phyloP scores from a whole-genome alignment of 768 basidiomycete species.

The Ephemerocybe angulata region DNA sequence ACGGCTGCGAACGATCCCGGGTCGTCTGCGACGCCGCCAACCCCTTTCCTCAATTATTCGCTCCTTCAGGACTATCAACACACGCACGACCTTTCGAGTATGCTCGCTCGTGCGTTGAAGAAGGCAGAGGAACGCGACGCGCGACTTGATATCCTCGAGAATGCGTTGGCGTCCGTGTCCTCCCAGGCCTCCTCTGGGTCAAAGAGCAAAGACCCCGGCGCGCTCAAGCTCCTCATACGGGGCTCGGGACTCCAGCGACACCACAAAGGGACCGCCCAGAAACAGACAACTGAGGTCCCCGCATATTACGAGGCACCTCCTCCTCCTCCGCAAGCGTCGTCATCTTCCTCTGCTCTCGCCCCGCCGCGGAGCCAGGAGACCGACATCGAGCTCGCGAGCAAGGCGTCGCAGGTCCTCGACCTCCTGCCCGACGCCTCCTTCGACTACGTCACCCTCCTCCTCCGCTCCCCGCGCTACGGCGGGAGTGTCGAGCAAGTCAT shows the following conservation, averaged over 20 bases:
- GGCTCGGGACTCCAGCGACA: slow-evolving; percentile 43
- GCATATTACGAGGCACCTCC: neutral
- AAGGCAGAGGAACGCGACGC: slow-evolving; percentile 52
- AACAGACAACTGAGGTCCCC: too few relatives aligned
- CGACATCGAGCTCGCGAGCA: slow-evolving; percentile 48
- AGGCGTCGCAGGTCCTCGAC: slow-evolving; percentile 69
- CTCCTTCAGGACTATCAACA: slow-evolving; percentile 72
- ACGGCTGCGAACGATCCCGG: neutral
- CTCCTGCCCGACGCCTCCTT: slow-evolving; percentile 64
- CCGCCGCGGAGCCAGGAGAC: neutral
- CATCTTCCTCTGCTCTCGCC: neutral
- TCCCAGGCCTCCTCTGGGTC: slow-evolving; percentile 25
- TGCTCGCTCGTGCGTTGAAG: slow-evolving; percentile 43
- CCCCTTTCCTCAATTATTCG: slow-evolving; percentile 63
- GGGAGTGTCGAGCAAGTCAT: slow-evolving; percentile 61
- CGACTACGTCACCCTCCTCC: slow-evolving; percentile 55
- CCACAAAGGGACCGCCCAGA: too few relatives aligned
- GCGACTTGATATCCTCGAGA: slow-evolving; percentile 54
- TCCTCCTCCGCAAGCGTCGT: neutral
- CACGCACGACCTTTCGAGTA: slow-evolving; percentile 54
- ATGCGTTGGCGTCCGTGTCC: slow-evolving; percentile 39
- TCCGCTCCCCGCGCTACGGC: slow-evolving; percentile 47
- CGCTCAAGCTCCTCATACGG: slow-evolving; percentile 58
- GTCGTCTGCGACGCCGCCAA: slow-evolving; percentile 28
- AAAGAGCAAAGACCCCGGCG: slow-evolving; percentile 44